Percentiles rank a stretch among this genome's conserved stretches.
These are phyloP conservation scores for Skeletonema potamos DNA, from an alignment of 108 stramenopile genomes.

Conservation along the genomic window DNA sequence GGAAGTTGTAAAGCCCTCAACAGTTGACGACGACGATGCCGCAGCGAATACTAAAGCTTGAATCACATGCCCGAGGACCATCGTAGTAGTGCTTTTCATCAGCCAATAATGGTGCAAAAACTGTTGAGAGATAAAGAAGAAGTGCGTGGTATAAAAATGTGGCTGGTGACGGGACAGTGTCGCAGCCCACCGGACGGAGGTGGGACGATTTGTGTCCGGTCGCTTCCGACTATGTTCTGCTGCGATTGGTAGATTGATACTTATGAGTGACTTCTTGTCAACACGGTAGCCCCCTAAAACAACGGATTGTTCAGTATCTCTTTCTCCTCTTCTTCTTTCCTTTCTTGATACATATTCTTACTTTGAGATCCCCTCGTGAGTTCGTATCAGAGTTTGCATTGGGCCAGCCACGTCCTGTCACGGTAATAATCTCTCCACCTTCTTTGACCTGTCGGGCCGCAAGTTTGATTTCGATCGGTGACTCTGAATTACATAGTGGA, in stretches of 20 bases:
- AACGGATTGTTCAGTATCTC: background rate
- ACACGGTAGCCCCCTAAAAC: too few species aligned
- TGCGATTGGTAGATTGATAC: too few species aligned
- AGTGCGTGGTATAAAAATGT: too few species aligned
- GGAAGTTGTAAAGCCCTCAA: background rate
- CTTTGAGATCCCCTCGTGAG: constrained; percentile 10
- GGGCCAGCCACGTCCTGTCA: constrained; percentile 72
- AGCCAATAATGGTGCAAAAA: too few species aligned
- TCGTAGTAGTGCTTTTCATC: background rate
- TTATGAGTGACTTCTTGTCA: background rate
- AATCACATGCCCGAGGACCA: background rate
- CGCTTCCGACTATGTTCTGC: too few species aligned
- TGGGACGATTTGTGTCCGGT: too few species aligned
- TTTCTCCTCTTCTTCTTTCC: background rate
- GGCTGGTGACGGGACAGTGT: too few species aligned
- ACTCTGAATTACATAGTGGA: constrained; percentile 36
- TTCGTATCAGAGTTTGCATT: background rate
- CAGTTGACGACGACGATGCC: background rate
- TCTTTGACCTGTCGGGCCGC: constrained; percentile 1
- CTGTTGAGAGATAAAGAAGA: too few species aligned
- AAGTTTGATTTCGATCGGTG: constrained; percentile 43
- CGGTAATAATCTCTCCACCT: constrained; percentile 38
- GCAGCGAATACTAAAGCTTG: background rate
- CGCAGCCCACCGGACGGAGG: too few species aligned
- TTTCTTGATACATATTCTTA: constrained; percentile 2